A percentile compares a stretch with the other conserved stretches of the same genome.
Evolutionary conservation across 2,329 filamentous ascomycete species (phyloP).

Genomic region (Aspergillus texensis): DNA sequence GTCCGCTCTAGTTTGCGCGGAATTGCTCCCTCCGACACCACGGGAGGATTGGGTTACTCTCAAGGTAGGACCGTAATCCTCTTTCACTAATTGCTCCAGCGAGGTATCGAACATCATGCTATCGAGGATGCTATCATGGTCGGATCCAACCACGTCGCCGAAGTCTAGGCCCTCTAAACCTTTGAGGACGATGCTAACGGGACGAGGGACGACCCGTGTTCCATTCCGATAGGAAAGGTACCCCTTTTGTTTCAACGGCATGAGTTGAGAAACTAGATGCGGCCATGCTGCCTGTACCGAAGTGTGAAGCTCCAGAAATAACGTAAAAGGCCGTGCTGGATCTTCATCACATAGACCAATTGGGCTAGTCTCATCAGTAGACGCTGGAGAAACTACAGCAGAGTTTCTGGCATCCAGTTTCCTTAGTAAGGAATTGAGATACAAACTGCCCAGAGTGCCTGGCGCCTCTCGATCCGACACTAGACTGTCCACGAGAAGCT

Average conservation of each 20-base stretch:
- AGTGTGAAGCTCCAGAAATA: slow-evolving; percentile 29
- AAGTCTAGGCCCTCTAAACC: slow-evolving; percentile 5
- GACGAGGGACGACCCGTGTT: slow-evolving; percentile 20
- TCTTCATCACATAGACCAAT: slow-evolving; percentile 17
- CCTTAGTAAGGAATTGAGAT: slow-evolving; percentile 26
- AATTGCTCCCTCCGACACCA: background rate
- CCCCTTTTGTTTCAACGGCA: slow-evolving; percentile 21
- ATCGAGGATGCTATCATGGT: background rate
- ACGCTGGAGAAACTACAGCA: background rate
- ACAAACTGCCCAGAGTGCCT: slow-evolving; percentile 24
- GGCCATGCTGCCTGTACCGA: slow-evolving; percentile 20
- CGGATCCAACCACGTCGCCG: background rate
- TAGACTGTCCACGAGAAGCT: slow-evolving; percentile 26
- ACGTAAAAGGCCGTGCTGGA: slow-evolving; percentile 20
- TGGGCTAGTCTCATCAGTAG: background rate
- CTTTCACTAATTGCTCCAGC: background rate
- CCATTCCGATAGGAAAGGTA: slow-evolving; percentile 29
- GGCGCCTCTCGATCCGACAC: background rate
- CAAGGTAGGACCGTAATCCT: background rate
- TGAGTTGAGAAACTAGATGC: slow-evolving; percentile 22
- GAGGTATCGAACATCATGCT: slow-evolving; percentile 19
- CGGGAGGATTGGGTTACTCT: background rate
- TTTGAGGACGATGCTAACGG: slow-evolving; percentile 29
- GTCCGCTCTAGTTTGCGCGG: background rate
- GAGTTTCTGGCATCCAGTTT: slow-evolving; percentile 19